Evolutionary conservation across 805 yeast species (phyloP).

Genomic region (Vanderwaltozyma polyspora): DNA sequence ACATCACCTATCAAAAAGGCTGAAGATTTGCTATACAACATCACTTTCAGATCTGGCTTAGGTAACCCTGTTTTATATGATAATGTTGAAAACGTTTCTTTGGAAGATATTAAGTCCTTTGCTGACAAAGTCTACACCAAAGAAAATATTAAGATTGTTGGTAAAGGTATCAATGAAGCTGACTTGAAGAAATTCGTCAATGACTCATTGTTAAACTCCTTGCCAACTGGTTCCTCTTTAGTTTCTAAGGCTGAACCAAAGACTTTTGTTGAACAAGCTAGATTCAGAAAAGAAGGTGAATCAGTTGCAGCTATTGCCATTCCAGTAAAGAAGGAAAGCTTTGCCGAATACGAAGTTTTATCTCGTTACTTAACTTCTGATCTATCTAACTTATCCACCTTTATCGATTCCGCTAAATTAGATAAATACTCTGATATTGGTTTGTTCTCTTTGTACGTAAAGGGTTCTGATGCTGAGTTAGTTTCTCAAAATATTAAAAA

Average conservation of each 20-base stretch:
- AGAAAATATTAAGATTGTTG: slow-evolving; percentile 61
- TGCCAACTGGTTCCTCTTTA: slow-evolving; percentile 51
- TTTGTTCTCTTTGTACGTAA: slow-evolving; percentile 59
- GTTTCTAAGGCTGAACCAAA: slow-evolving; percentile 25
- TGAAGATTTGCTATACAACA: slow-evolving; percentile 64
- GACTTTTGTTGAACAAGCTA: slow-evolving; percentile 56
- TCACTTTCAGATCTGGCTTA: slow-evolving; percentile 77
- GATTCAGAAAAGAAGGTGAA: slow-evolving; percentile 49
- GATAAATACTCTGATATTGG: slow-evolving; percentile 68
- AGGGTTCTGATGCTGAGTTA: slow-evolving; percentile 45
- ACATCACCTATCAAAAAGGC: slow-evolving; percentile 48
- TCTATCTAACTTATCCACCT: slow-evolving; percentile 43
- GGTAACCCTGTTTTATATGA: slow-evolving; percentile 76
- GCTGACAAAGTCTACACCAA: slow-evolving; percentile 59
- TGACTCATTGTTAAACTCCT: slow-evolving; percentile 47
- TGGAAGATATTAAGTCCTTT: slow-evolving; percentile 55
- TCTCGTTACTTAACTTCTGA: slow-evolving; percentile 53
- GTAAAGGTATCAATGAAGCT: slow-evolving; percentile 57
- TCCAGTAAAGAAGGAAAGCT: slow-evolving; percentile 55
- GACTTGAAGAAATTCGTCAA: slow-evolving; percentile 60
- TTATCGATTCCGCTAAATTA: slow-evolving; percentile 42
- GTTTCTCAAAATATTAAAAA: slow-evolving; percentile 53
- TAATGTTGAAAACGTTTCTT: slow-evolving; percentile 44
- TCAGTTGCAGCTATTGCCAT: slow-evolving; percentile 73
- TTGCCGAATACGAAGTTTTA: slow-evolving; percentile 59